Percentiles rank a stretch among this genome's conserved stretches.
These are phyloP conservation scores for Melocanna baccifera DNA, from an alignment of 176 grass and related monocot species.

Conservation along the genomic window DNA sequence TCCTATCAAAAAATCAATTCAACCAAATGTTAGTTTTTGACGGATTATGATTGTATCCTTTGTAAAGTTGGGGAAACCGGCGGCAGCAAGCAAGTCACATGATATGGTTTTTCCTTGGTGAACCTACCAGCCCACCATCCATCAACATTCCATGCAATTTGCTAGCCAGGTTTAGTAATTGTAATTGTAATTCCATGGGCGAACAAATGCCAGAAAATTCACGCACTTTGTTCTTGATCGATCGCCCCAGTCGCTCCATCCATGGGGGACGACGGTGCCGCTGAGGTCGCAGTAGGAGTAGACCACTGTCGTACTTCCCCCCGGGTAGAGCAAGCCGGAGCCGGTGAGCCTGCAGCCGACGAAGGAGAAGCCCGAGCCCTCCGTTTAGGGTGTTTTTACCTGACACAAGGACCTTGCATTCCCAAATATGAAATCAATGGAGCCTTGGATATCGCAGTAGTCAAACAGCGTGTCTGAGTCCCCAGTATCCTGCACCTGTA, in stretches of 20 bases:
- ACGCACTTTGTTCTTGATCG: slow-evolving; percentile 63
- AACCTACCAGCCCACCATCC: slow-evolving; percentile 7
- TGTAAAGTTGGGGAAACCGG: background rate
- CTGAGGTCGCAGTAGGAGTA: slow-evolving; percentile 79
- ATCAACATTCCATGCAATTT: background rate
- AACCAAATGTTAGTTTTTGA: background rate
- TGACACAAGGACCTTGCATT: slow-evolving; percentile 81
- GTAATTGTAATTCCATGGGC: background rate
- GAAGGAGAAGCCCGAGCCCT: slow-evolving; percentile 86
- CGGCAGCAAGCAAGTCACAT: background rate
- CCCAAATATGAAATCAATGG: slow-evolving; percentile 97
- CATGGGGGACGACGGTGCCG: slow-evolving; percentile 69
- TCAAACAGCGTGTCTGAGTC: slow-evolving; percentile 93
- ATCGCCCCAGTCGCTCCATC: slow-evolving; percentile 94
- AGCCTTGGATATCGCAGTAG: slow-evolving; percentile 95
- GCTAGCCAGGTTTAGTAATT: background rate
- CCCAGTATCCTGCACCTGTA: slow-evolving; percentile 79
- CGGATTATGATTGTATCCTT: background rate
- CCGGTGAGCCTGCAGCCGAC: slow-evolving; percentile 69
- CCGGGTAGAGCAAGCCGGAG: slow-evolving; percentile 78
- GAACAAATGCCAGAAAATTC: background rate
- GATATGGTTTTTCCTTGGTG: slow-evolving; percentile 32
- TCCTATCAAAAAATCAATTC: slow-evolving; percentile 42
- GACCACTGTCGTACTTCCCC: slow-evolving; percentile 74
- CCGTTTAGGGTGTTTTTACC: slow-evolving; percentile 30